A percentile compares a stretch with the other conserved stretches of the same genome.
phyloP scores from a whole-genome alignment of 345 rosid genomes.

The Chamaenerion angustifolium region DNA sequence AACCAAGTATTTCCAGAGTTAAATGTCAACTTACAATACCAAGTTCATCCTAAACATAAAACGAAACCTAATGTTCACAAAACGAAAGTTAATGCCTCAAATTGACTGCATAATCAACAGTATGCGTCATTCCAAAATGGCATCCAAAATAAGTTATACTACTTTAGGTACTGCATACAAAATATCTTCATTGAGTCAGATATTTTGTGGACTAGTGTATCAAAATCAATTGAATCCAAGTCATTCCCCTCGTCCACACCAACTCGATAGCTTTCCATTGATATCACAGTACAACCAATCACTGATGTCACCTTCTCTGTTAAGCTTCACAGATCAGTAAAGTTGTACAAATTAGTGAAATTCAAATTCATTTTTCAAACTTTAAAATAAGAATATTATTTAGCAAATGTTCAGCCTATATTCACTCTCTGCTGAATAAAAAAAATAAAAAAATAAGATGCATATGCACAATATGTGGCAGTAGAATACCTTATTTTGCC shows the following conservation, averaged over 20 bases:
- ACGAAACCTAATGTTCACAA: no score
- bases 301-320: constrained; percentile 98
- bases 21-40: no score
- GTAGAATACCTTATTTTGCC: constrained; percentile 73
- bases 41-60: no score
- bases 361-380: background rate
- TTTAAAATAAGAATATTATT: no score
- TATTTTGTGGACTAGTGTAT: constrained; percentile 58
- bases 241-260: constrained; percentile 81
- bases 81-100: no score
- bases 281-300: constrained; percentile 81
- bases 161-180: no score
- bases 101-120: no score
- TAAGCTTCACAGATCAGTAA: constrained; percentile 41
- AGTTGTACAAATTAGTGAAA: background rate
- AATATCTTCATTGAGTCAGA: no score
- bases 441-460: constrained; percentile 8
- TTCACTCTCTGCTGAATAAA: no score
- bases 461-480: constrained; percentile 2
- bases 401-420: background rate
- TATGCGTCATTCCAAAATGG: no score
- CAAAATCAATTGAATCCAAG: constrained; percentile 80
- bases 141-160: no score
- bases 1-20: no score
- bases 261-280: constrained; percentile 90